Base-by-base conservation (phyloP, 108 stramenopile genomes). In the Aurantiochytrium sp. region DNA sequence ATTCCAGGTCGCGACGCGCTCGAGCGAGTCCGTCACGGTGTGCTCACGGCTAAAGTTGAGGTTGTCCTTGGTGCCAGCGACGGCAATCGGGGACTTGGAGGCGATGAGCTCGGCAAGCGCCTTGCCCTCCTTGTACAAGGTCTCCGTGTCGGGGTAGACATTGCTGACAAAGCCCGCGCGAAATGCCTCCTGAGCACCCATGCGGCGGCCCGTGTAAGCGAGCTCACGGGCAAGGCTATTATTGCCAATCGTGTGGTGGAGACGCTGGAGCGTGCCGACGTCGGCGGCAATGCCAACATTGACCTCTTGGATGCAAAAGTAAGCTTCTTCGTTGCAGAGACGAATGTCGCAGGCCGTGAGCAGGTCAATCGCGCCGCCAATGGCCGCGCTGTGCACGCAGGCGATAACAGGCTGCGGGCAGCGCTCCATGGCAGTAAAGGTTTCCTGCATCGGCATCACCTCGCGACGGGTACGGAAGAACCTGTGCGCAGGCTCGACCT, bases 201-300 rank as follows among this genome's bases (percentile, higher is more conserved):
- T 83, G 55, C 60, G 92, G 28, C 93, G 89, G 29, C 89, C 92
- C 5, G 93, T 93, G 89, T 91, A 92, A 23, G 89, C 89, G 53
- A 93, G 89, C 89, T 93, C 93, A 6, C 92, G 91, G 10, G 89
- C 92, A 5, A 91, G 89, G 51, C 90, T 90, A 23, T 92, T 91
- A 60, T 90, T 92, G 35, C 93, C 93, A 43, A 92, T 88, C 12
- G 92, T 49, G 90, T 92, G 93, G 51, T 93, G 93, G n/a, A 93
- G 89, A 8, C 92, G 60, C 90, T 93, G 93, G 57, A 93, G 59
- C 8, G 93, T 93, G 72, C 93, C 93, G 5, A 93, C 91, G 88
- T 93, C 93, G 19, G 93, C 93, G 19, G 93, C 93, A 16, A 93
- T n/a, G 47, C 93, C 93, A 44, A 93, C 60, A 25, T 92, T 92